phyloP scores from a whole-genome alignment of 2,329 filamentous ascomycete species.

The Phialophora chinensis region DNA sequence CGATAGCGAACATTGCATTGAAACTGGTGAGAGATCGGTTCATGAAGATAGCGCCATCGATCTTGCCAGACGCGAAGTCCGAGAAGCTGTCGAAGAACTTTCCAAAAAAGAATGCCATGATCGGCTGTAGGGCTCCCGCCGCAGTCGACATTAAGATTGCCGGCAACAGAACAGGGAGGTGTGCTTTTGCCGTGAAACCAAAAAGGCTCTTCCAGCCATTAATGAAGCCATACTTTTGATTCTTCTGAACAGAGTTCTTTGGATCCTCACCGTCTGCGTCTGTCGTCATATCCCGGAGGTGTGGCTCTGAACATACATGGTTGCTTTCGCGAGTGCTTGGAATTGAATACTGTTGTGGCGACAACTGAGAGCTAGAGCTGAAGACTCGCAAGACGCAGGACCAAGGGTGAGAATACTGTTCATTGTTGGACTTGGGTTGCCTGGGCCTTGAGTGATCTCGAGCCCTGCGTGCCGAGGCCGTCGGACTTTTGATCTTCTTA shows the following conservation, averaged over 20 bases:
- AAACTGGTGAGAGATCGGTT: slow-evolving; percentile 65
- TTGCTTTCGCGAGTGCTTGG: not conserved
- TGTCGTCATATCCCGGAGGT: slow-evolving; percentile 17
- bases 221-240: not conserved
- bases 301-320: not conserved
- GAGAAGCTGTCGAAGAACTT: slow-evolving; percentile 75
- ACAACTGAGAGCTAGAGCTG: slow-evolving; percentile 8
- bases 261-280: slow-evolving; percentile 11
- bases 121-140: slow-evolving; percentile 68
- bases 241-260: slow-evolving; percentile 3
- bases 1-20: slow-evolving; percentile 67
- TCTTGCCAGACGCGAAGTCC: slow-evolving; percentile 64
- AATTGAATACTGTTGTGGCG: slow-evolving; percentile 2
- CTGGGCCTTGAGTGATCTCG: not conserved
- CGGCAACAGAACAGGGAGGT: slow-evolving; percentile 61
- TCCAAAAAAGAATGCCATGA: slow-evolving; percentile 73
- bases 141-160: slow-evolving; percentile 64
- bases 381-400: slow-evolving; percentile 3
- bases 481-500: slow-evolving; percentile 34
- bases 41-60: slow-evolving; percentile 60
- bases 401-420: slow-evolving; percentile 3
- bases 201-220: slow-evolving; percentile 67
- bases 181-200: slow-evolving; percentile 69
- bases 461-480: slow-evolving; percentile 11
- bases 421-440: slow-evolving; percentile 5